Evolutionary conservation across 2,329 filamentous ascomycete species (phyloP), one percentile per base, ranked within the genome.

Genomic region (Cordyceps militaris): DNA sequence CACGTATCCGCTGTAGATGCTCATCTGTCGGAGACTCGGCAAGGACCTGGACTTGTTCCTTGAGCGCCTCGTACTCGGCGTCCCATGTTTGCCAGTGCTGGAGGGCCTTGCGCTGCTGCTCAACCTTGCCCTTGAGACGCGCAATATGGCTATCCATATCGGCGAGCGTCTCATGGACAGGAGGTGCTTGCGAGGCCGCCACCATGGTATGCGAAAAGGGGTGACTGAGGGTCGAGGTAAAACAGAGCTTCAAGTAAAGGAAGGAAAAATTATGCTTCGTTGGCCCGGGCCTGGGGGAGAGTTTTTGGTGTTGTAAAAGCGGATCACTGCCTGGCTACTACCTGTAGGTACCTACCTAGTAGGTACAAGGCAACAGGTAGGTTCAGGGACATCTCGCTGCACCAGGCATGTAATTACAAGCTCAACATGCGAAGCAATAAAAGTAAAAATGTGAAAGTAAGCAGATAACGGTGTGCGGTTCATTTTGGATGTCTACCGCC

Each of bases 41-140:
- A 26, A 86, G 69, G 4, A 75, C 76, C 54, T 83, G 73, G 30
- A 97, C 81, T 66, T 95, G 90, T 69, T 95, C 90, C 69, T 89
- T 91, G 61, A 97, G 79, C 24, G 86, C 84, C 68, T 96, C 90
- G 71, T 97, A 97, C 70, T 97, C 93, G 49, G 88, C 84, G 69
- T 96, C 92, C 83, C 89, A 95, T 56, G 86, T 86, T 62, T 89
- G 88, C 93, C 93, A 99, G 74, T 96, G 87, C 61, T 85, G 84
- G 55, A 97, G 79, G 7, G 88, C 86, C 66, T 87, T 84, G 57
- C 83, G 83, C 21, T 97, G 81, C 69, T 90, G 65, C 28, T 63
- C 61, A 48, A 96, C 81, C 62, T 87, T 91, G 38, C 84, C 81
- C 70, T 96, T 89, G 8, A 97, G 84, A 60, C 85, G 80, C 63